These are phyloP conservation scores for Mucor racemosus DNA, from an alignment of 371 early-diverging fungal genomes.

Conservation along the genomic window DNA sequence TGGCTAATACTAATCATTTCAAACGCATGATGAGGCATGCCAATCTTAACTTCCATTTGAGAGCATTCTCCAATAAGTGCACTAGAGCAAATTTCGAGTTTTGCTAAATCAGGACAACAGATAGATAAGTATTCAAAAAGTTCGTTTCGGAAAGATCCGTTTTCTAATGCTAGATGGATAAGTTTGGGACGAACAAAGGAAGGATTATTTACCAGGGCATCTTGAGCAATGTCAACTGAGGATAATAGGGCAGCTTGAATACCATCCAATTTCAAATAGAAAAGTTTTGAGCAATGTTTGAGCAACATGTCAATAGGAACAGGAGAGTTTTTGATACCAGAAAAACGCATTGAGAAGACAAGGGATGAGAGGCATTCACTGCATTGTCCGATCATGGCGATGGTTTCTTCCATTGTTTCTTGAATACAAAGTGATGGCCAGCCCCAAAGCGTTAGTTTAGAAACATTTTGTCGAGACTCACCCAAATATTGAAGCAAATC, in stretches of 20 bases:
- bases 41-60: conserved; percentile 14
- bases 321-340: conserved; percentile 23
- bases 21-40: conserved; percentile 23
- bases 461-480: conserved; percentile 18
- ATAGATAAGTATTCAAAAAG: conserved; percentile 14
- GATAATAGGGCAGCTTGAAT: conserved; percentile 5
- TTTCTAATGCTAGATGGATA: conserved; percentile 4
- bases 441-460: conserved; percentile 27
- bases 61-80: conserved; percentile 9
- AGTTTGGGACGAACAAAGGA: background rate
- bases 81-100: conserved; percentile 9
- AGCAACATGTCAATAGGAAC: conserved; percentile 15
- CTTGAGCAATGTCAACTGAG: background rate
- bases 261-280: conserved; percentile 12
- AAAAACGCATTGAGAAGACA: conserved; percentile 24
- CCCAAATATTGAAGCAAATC: conserved; percentile 10
- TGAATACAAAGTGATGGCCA: conserved; percentile 28
- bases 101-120: conserved; percentile 3
- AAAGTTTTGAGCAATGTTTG: background rate
- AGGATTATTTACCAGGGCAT: background rate
- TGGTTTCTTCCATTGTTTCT: conserved; percentile 17
- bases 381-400: conserved; percentile 13
- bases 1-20: conserved; percentile 5
- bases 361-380: conserved; percentile 12
- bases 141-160: conserved; percentile 22